Evolutionary conservation across 129 eudicot species (phyloP).

Genomic region (Escallonia herrerae): DNA sequence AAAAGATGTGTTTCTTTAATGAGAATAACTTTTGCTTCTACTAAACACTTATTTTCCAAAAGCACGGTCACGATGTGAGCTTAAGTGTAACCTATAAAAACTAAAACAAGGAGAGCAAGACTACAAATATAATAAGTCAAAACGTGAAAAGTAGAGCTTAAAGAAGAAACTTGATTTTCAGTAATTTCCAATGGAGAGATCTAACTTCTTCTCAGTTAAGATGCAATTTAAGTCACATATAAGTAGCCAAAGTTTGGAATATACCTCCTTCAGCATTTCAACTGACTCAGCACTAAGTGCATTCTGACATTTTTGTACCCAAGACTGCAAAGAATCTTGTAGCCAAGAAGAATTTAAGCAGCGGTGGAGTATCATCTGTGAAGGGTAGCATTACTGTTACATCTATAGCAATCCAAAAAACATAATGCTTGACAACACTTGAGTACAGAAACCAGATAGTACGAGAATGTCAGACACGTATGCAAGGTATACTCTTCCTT

Average conservation of each 20-base stretch:
- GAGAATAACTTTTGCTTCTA: too few relatives aligned
- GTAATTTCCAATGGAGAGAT: not conserved
- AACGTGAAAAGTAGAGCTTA: too few relatives aligned
- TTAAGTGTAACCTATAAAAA: too few relatives aligned
- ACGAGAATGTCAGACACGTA: too few relatives aligned
- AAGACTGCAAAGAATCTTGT: slow-evolving; percentile 45
- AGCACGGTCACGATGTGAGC: too few relatives aligned
- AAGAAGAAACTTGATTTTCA: too few relatives aligned
- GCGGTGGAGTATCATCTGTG: slow-evolving; percentile 65
- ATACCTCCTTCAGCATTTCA: slow-evolving; percentile 83
- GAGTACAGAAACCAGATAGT: too few relatives aligned
- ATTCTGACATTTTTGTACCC: slow-evolving; percentile 69
- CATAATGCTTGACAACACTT: not conserved
- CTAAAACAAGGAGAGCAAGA: too few relatives aligned
- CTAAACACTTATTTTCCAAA: too few relatives aligned
- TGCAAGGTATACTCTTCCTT: too few relatives aligned
- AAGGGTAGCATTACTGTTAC: slow-evolving; percentile 15
- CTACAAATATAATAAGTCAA: too few relatives aligned
- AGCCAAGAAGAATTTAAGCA: slow-evolving; percentile 58
- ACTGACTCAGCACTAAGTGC: slow-evolving; percentile 74
- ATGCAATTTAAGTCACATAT: not conserved
- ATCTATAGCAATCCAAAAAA: not conserved
- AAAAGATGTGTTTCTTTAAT: too few relatives aligned
- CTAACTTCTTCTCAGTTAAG: not conserved
- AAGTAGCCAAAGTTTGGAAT: slow-evolving; percentile 1